These are phyloP conservation scores for Allium cepa DNA, from an alignment of 106 monocot genomes.

Conservation along the genomic window DNA sequence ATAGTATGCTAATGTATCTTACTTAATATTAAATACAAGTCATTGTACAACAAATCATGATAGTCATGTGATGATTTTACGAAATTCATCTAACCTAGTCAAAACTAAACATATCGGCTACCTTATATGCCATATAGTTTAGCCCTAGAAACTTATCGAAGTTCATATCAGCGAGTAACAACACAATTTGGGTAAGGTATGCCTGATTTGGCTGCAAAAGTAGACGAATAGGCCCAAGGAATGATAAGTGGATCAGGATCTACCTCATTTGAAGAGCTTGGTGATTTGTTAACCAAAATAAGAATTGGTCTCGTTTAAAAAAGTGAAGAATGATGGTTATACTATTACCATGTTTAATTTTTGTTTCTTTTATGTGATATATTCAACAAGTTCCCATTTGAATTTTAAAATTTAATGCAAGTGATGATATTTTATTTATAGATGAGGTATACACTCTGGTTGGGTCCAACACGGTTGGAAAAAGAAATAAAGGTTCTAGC, in stretches of 20 bases:
- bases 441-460: slow-evolving; percentile 97
- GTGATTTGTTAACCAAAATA: too few species aligned
- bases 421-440: slow-evolving; percentile 88
- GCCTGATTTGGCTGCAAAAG: slow-evolving; percentile 83
- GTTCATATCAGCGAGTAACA: slow-evolving; percentile 58
- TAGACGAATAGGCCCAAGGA: slow-evolving; percentile 91
- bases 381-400: background rate
- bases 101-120: too few species aligned
- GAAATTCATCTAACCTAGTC: too few species aligned
- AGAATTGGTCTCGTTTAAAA: too few species aligned
- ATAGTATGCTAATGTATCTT: too few species aligned
- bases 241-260: slow-evolving; percentile 92
- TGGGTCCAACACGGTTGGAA: slow-evolving; percentile 83
- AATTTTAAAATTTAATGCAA: slow-evolving; percentile 26
- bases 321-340: slow-evolving; percentile 74
- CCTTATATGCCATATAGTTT: too few species aligned
- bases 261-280: slow-evolving; percentile 86
- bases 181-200: slow-evolving; percentile 87
- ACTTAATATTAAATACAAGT: too few species aligned
- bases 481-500: slow-evolving; percentile 84
- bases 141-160: too few species aligned
- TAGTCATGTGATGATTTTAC: too few species aligned
- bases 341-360: slow-evolving; percentile 26
- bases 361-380: too few species aligned
- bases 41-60: too few species aligned